These are phyloP conservation scores for Rhizopus stolonifer DNA, from an alignment of 371 early-diverging fungal species.

Conservation along the genomic window DNA sequence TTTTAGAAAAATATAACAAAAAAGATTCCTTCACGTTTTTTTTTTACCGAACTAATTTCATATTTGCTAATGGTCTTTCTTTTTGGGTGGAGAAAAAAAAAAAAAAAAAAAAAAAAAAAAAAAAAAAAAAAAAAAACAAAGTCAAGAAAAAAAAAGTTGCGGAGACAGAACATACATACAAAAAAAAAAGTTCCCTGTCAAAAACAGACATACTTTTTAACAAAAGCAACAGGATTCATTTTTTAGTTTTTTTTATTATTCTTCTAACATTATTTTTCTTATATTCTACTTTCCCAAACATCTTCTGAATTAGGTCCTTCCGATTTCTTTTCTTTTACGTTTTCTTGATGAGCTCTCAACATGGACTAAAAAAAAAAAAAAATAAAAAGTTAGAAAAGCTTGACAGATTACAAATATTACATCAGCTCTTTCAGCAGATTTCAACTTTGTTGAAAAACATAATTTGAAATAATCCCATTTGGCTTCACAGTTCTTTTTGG, in stretches of 20 bases:
- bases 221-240: too few relatives aligned
- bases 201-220: too few relatives aligned
- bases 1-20: too few relatives aligned
- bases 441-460: slow-evolving; percentile 41
- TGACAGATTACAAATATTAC: slow-evolving; percentile 32
- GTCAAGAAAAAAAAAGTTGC: background rate
- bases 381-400: too few relatives aligned
- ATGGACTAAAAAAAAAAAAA: slow-evolving; percentile 28
- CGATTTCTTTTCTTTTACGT: slow-evolving; percentile 26
- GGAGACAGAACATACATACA: too few relatives aligned
- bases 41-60: slow-evolving; percentile 10
- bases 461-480: slow-evolving; percentile 48
- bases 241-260: too few relatives aligned
- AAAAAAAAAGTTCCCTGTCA: too few relatives aligned
- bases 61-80: background rate
- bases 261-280: background rate
- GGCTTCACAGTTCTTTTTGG: slow-evolving; percentile 42
- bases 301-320: slow-evolving; percentile 37
- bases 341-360: slow-evolving; percentile 26
- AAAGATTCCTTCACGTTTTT: background rate
- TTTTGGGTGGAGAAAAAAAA: background rate
- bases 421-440: slow-evolving; percentile 38
- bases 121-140: background rate
- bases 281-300: slow-evolving; percentile 38
- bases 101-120: background rate